Evolutionary conservation across 805 yeast genomes (phyloP), one percentile per base, ranked within the genome.

Genomic region (Monosporozyma servazzii): DNA sequence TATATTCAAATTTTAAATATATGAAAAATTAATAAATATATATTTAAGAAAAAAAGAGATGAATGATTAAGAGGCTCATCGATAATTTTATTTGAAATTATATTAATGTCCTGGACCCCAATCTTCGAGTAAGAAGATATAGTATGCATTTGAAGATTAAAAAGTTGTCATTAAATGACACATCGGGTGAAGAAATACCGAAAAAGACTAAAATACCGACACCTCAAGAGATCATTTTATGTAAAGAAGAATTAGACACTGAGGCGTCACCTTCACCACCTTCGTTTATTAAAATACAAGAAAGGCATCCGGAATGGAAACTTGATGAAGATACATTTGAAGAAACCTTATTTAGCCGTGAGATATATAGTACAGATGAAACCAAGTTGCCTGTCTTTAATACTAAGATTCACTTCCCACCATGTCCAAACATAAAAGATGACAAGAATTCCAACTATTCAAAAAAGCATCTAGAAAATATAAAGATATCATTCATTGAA

Each of bases 191-290:
- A 7, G 37, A 42, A 3, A 56, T 53, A 17, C 51, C 48, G 27
- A 48, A 54, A 36, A 46, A 50, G 10, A 56, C 54, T 29, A 47
- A 70, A 3, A 69, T 70, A n/a, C 88, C 88, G 3, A 76, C 75
- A 50, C 80, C 76, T 48, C 69, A 84, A 43, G 80, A 81, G 63
- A 70, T 83, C 42, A 69, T 72, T 5, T 64, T 84, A 9, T 86
- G 93, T 91, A 80, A 79, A 56, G 74, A 75, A 49, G 88, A 84
- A 57, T 82, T 87, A 4, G 41, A 1, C 66, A 74, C 1, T 75
- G 81, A 25, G 89, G 84, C 60, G 69, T 76, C 10, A 62, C 82
- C 20, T 82, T 85, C 1, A 67, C 76, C 9, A 71, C 73, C 11
- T 79, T 81, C 56, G 69, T 86, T 20, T 80, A 75, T 51, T 71